Base-by-base conservation (phyloP, 345 rosid genomes). In the Hypericum androsaemum region DNA sequence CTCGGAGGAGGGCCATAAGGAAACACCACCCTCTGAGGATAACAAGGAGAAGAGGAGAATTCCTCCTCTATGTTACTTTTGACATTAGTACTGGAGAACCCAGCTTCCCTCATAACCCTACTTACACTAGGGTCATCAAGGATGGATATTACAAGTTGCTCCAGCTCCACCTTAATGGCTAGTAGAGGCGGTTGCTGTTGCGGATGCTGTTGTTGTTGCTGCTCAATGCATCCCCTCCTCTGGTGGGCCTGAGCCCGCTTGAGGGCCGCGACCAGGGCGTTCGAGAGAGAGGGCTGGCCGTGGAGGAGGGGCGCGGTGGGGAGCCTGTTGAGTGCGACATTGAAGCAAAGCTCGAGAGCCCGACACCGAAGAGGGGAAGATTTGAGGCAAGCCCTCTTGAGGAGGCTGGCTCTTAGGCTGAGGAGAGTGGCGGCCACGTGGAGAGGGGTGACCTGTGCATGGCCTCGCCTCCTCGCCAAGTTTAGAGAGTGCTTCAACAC, bases 51-150 rank as follows among this genome's bases (percentile, higher is more conserved):
- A 57, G 95, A 72, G 58, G 32, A 22, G 32, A 22, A 22, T 22
- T 22, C 32, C 4, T 88, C 90, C 38, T 84, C 97, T 7, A 88
- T 72, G 53, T 77, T 77, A 67, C 52, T 83, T 55, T 85, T 88
- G 6, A 85, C 88, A 11, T 80, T 72, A 55, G 84, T 82, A 64
- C 95, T 84, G 39, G 88, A 82, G 61, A 88, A 79, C 0, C 97
- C 97, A 50, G 97, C 97, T 68, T 88, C 97, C 59, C 87, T 77
- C 95, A 88, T 85, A 63, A 85, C 95, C 70, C 97, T 71, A 55
- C 94, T 82, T 42, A 85, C 95, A 64, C 89, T 80, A 22, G 95
- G 95, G 61, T 85, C 95, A 70, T 85, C 95, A 2, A 85, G 59
- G 46, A 85, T 85, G 14, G 95, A 85, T 12, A 82, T 56, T 15